Base-by-base conservation (phyloP, 352 stramenopile species). In the Globisporangium orthogonon region DNA sequence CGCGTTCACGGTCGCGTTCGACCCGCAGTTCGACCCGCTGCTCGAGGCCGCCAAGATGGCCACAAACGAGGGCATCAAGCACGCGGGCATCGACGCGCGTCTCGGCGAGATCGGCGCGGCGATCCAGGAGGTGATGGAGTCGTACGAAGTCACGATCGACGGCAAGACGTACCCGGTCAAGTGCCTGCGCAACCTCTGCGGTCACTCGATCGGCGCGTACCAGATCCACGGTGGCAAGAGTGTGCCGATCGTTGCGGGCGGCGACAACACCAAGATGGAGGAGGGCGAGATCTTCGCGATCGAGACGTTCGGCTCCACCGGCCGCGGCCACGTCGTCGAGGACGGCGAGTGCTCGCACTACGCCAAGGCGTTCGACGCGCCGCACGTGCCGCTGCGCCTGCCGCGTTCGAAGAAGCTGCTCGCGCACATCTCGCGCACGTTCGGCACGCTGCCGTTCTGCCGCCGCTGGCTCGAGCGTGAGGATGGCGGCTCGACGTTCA, bases 91-190 rank as follows among this genome's bases (percentile, higher is more conserved):
- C 58, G 97, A 99, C 71, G 96, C 96, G 7, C 76, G 91, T 41
- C 71, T 99, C 4, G 93, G 91, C 64, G 94, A 98, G 63, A 87
- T 98, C 55, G 91, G 93, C 13, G 93, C 82, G 60, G 72, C 67
- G 17, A 95, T 98, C 57, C 83, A 98, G 61, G 92, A 98, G 65
- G 87, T 97, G 44, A 98, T 98, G 92, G 91, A 98, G 68, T 93
- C 74, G 60, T 96, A 97, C 67, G 93, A 98, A 67, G 76, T 98
- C 1, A 90, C 95, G 66, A 75, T 98, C 51, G 74, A 97, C 66
- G 91, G 91, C 37, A 94, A 80, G 55, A 87, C 66, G 15, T 94
- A 95, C 69, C 94, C 84, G 15, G 76, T 98, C 45, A 96, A 97
- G 66, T 78, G 61, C 58, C 87, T 95, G 62, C 84, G 90, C 47